Base-by-base conservation (phyloP, 2,329 filamentous ascomycete genomes). In the Beauveria varroae region DNA sequence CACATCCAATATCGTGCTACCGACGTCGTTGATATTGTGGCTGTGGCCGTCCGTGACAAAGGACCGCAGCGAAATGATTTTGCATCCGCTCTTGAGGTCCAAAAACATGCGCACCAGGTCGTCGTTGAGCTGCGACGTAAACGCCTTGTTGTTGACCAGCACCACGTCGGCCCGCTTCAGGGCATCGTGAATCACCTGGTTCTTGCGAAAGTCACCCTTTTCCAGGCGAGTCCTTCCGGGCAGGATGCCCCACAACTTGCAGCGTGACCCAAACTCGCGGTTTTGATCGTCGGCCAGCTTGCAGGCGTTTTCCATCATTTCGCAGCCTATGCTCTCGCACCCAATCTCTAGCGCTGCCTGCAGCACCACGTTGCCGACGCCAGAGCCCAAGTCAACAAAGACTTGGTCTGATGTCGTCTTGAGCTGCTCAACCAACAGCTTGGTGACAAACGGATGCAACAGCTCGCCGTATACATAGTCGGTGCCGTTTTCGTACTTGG, bases 101-200 rank as follows among this genome's bases (percentile, higher is more conserved):
- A 99, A 78, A 70, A 99, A 98, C 78, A 96, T 91, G 68, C 91
- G 86, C 66, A 93, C 85, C 51, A 99, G 80, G 64, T 86, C 85
- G 70, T 91, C 88, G 75, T 98, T 99, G 60, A 97, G 83, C 67
- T 88, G 82, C 16, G 93, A 88, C 6, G 88, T 93, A 75, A 99
- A 99, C 2, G 92, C 95, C 75, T 98, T 93, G 76, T 99, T 99
- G 79, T 99, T 99, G 68, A 98, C 93, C 28, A 99, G 83, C 20
- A 99, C 85, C n/a, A 98, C 93, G 71, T 99, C 95, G 1, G 95
- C 93, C 60, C 87, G 85, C 72, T 89, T 88, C 55, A 99, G 81
- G 8, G 87, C 87, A 26, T 86, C 81, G 63, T 87, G 81, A 54
- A 97, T 91, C 62, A 81, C 80, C 18, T 82, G 73, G 66, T 89